A percentile compares a stretch with the other conserved stretches of the same genome.
Conservation (phyloP, 78 protist genomes). For the Isochrysis galbana region DNA sequence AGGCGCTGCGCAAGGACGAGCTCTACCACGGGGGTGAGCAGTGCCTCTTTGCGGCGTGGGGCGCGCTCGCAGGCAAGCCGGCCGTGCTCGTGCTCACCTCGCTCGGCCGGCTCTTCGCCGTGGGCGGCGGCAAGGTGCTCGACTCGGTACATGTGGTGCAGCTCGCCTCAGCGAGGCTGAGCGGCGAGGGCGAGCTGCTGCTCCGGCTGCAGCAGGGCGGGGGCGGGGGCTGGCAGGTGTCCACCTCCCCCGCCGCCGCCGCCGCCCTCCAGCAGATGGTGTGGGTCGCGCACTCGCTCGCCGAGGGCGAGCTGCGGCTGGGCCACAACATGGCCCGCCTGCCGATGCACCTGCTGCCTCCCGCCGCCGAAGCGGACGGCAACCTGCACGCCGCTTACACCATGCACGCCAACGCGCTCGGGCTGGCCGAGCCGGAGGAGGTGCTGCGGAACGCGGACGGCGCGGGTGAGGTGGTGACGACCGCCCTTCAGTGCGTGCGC, state of each 20-base stretch:
- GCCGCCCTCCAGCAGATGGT: neutral
- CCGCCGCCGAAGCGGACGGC: neutral
- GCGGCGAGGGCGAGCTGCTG: neutral
- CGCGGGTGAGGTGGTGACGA: neutral
- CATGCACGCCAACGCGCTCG: neutral
- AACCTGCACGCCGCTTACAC: neutral
- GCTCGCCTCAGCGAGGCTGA: neutral
- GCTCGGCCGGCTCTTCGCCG: neutral
- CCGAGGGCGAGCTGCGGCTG: neutral
- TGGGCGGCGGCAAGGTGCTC: neutral
- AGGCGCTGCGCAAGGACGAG: neutral
- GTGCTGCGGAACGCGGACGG: neutral
- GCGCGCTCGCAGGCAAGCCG: neutral
- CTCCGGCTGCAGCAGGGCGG: neutral
- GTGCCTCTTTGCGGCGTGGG: neutral
- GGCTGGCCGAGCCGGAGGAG: neutral
- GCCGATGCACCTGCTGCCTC: neutral
- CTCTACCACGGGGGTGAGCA: constrained; percentile 8
- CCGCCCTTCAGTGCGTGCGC: neutral
- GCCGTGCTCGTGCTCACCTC: neutral
- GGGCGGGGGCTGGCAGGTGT: neutral
- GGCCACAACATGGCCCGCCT: neutral
- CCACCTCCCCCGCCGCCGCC: neutral
- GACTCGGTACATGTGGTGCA: neutral
- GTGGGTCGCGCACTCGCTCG: neutral